Evolutionary conservation across 805 yeast species (phyloP).

Genomic region (Diddensiella caesifluorescens): DNA sequence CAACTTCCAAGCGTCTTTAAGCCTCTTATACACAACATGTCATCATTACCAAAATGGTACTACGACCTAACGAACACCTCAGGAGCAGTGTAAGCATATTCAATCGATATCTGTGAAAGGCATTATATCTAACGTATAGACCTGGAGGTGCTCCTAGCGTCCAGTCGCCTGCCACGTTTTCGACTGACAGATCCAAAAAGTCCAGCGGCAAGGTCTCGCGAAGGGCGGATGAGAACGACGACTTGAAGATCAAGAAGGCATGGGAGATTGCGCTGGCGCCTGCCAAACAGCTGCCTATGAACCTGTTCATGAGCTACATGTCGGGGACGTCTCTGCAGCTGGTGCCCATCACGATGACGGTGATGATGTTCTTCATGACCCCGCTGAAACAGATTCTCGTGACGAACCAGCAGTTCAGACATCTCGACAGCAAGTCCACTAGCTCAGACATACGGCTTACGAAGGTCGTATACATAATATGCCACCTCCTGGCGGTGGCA

Average conservation of each 20-base stretch:
- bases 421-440: slow-evolving; percentile 27
- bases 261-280: slow-evolving; percentile 86
- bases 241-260: slow-evolving; percentile 49
- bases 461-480: slow-evolving; percentile 43
- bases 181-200: slow-evolving; percentile 7
- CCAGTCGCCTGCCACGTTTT: slow-evolving; percentile 2
- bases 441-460: slow-evolving; percentile 33
- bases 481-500: slow-evolving; percentile 51
- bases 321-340: slow-evolving; percentile 86
- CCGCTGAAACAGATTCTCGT: slow-evolving; percentile 68
- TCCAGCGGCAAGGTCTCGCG: background rate
- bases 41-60: slow-evolving; percentile 26
- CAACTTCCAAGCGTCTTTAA: too few relatives aligned
- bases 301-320: slow-evolving; percentile 83
- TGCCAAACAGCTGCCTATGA: slow-evolving; percentile 85
- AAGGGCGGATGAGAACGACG: slow-evolving; percentile 6
- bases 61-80: slow-evolving; percentile 22
- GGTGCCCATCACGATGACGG: slow-evolving; percentile 84
- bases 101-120: background rate
- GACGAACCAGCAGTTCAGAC: slow-evolving; percentile 51
- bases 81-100: slow-evolving; percentile 5
- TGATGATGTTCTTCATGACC: slow-evolving; percentile 66
- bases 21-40: too few relatives aligned
- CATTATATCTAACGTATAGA: background rate
- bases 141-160: background rate